Evolutionary conservation across 495 filamentous ascomycete species (phyloP), one percentile per base, ranked within the genome.

Genomic region (Podospora bellae-mahoneyi): DNA sequence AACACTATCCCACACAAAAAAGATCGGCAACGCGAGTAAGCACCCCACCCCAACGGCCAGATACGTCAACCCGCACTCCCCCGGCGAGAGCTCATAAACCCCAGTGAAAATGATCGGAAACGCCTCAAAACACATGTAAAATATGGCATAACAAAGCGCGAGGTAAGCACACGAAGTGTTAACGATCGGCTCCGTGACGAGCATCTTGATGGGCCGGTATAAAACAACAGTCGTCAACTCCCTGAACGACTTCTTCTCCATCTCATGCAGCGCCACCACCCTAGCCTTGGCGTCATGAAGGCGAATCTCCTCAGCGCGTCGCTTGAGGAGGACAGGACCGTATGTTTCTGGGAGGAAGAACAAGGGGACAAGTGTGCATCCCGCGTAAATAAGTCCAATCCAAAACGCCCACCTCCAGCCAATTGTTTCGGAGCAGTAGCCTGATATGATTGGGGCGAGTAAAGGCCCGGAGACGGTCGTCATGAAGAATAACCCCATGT

Each of bases 61-160:
- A 69, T 84, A 85, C 7, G 78, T 74, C 7, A 86, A 70, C 0
- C 83, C 83, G 18, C 80, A 78, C 5, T 77, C 70, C 26, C 83
- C 84, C 0, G 83, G 79, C 1, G 76, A 72, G 3, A 85, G 71
- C 13, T 73, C 73, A 67, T 86, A 86, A 3, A 85, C 71, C 4
- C 75, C 68, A 60, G 84, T 72, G 74, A 88, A 90, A 64, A 90
- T 89, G 16, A 91, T 81, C 0, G 88, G 88, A 72, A 85, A 91
- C 4, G 86, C 84, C 64, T 90, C 85, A 69, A 92, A 91, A 68
- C 84, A 90, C 72, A 92, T 86, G 75, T 91, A 92, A 69, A 94
- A 93, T 39, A 93, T 89, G 6, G 85, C 86, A 74, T 92, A 93
- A 16, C 87, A 83, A 3, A 91, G 77, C 0, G 88, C 83, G 2